Evolutionary conservation across 176 grass and related monocot species (phyloP), one percentile per base, ranked within the genome.

Genomic region (Bromus sterilis): DNA sequence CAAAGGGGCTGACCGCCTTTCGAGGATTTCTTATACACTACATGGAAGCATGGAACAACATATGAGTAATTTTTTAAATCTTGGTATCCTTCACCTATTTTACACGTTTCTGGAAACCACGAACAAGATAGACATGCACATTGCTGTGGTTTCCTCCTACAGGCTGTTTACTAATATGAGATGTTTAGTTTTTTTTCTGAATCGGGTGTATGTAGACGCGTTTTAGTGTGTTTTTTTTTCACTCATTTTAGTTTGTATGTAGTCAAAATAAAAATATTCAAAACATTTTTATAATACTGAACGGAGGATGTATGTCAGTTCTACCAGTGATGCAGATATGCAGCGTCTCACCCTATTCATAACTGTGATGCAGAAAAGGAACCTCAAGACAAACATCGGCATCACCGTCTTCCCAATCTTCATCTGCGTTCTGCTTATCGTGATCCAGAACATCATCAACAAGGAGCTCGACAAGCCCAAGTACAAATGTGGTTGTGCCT

Each of bases 351-450:
- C 46, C 39, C 29, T 64, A 2, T 32, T 71, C 21, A 32, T 44
- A 35, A 26, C 28, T 46, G 70, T 4, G 28, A 30, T 85, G 65
- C 92, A 95, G 95, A 93, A 88, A 78, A 70, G 90, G 71, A 98
- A 98, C 72, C 78, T 91, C 42, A 93, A 80, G 90, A 93, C 92
- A 31, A 98, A 98, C 86, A 76, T 89, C 0, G 70, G 92, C 77
- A 91, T 94, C 73, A 82, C 90, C 23, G 32, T 86, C 8, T 98
- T 93, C 82, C 95, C 95, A 0, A 30, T 98, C 69, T 21, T 98
- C 35, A 68, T 98, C 35, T 98, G 95, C 11, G 58, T 93, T 21
- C 44, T 94, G 36, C 80, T 98, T 28, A 14, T 98, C 8, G 53
- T 89, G 39, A 43, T 98, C 36, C 90, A 98, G 83, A 44, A 72